Evolutionary conservation across 2,329 filamentous ascomycete species (phyloP).

Genomic region (Cyphellophora europaea): DNA sequence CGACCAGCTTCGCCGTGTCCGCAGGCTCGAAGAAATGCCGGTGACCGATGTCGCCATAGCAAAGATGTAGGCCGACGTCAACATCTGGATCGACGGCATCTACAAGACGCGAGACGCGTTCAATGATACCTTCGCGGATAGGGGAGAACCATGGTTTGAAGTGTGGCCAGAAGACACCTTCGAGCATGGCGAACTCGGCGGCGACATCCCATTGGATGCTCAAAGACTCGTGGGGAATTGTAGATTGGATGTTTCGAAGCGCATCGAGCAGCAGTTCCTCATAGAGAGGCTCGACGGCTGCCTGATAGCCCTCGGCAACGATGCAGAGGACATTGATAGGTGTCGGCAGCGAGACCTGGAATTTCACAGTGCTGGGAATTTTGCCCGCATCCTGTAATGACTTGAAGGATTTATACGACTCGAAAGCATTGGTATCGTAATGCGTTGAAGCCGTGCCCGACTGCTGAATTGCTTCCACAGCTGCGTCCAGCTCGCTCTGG

Average conservation of each 20-base stretch:
- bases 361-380: constrained; percentile 21
- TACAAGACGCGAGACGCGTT: constrained; percentile 24
- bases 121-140: constrained; percentile 25
- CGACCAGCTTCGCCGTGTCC: constrained; percentile 26
- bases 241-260: constrained; percentile 18
- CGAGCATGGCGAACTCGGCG: constrained; percentile 19
- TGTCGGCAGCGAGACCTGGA: constrained; percentile 26
- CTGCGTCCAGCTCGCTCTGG: constrained; percentile 10
- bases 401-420: constrained; percentile 21
- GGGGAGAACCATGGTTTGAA: constrained; percentile 26
- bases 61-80: constrained; percentile 37
- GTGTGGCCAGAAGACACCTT: constrained; percentile 11
- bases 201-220: constrained; percentile 25
- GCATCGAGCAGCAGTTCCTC: constrained; percentile 18
- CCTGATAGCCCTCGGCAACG: constrained; percentile 17
- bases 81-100: constrained; percentile 26
- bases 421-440: constrained; percentile 23
- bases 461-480: background rate
- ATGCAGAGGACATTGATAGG: constrained; percentile 18
- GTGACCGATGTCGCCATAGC: constrained; percentile 38
- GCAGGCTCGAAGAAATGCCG: constrained; percentile 35
- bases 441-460: constrained; percentile 1
- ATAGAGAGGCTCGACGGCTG: constrained; percentile 22
- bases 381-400: constrained; percentile 13
- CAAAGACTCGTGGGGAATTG: constrained; percentile 23